Percentiles rank a stretch among this genome's conserved stretches.
phyloP scores from a whole-genome alignment of 2,329 filamentous ascomycete species.

The Emmonsiellopsis sp. region DNA sequence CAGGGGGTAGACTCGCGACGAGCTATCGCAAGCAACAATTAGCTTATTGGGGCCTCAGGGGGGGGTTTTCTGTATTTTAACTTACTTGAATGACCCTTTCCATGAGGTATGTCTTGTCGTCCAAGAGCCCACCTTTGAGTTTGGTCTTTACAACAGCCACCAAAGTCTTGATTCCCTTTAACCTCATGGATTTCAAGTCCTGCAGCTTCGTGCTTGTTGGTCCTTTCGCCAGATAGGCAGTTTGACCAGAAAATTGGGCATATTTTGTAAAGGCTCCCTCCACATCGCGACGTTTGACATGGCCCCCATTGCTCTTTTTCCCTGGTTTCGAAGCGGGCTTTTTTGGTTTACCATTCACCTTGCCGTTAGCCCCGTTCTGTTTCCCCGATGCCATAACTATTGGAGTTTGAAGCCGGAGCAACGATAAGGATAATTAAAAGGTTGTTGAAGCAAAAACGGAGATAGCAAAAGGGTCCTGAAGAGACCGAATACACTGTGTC shows the following conservation, averaged over 20 bases:
- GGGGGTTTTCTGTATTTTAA: not conserved
- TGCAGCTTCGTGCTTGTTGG: slow-evolving; percentile 43
- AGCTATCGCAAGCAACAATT: slow-evolving; percentile 32
- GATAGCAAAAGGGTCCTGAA: too few species aligned
- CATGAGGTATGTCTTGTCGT: slow-evolving; percentile 73
- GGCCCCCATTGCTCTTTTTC: slow-evolving; percentile 13
- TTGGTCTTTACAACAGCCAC: slow-evolving; percentile 52
- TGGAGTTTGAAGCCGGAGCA: too few species aligned
- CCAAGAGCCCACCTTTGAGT: slow-evolving; percentile 52
- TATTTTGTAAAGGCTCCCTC: slow-evolving; percentile 34
- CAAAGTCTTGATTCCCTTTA: slow-evolving; percentile 53
- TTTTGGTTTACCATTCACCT: slow-evolving; percentile 1
- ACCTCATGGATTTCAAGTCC: slow-evolving; percentile 50
- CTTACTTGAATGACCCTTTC: slow-evolving; percentile 55
- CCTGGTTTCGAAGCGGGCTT: not conserved
- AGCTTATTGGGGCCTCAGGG: not conserved
- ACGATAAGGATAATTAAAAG: too few species aligned
- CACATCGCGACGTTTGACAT: slow-evolving; percentile 31
- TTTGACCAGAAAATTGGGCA: slow-evolving; percentile 47
- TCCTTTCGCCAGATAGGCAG: slow-evolving; percentile 45
- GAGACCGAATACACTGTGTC: too few species aligned
- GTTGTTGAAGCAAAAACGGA: too few species aligned
- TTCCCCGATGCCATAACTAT: too few species aligned
- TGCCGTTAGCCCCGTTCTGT: not conserved
- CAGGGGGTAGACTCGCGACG: slow-evolving; percentile 53